Conservation (phyloP, 371 early-diverging fungal species). For the Nematocida sp. region DNA sequence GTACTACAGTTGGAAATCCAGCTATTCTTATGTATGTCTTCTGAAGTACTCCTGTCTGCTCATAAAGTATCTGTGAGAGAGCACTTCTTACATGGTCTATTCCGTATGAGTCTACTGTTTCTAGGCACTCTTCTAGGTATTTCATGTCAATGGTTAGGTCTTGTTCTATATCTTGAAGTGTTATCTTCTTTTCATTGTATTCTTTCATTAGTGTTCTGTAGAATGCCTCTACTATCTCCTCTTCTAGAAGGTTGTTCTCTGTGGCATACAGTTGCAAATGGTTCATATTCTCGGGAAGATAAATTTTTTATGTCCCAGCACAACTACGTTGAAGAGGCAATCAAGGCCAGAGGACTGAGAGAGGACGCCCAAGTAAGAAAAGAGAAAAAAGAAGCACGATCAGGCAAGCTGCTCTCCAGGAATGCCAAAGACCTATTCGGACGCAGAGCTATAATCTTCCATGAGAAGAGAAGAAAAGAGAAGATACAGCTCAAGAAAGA, state of each 20-base stretch:
- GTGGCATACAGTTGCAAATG: conserved; percentile 15
- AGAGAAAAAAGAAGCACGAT: conserved; percentile 86
- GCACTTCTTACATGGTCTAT: conserved; percentile 36
- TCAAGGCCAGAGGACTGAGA: conserved; percentile 90
- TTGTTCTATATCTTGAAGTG: conserved; percentile 32
- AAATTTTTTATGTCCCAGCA: conserved; percentile 78
- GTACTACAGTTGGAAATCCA: conserved; percentile 7
- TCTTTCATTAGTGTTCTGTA: neutral
- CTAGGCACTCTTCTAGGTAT: conserved; percentile 8
- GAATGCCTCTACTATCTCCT: neutral
- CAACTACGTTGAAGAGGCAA: conserved; percentile 96
- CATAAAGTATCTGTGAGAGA: neutral
- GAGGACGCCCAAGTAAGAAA: conserved; percentile 88
- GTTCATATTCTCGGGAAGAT: neutral
- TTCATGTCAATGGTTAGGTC: conserved; percentile 1
- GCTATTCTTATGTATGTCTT: conserved; percentile 12
- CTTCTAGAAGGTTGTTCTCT: neutral
- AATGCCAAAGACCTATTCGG: conserved; percentile 92
- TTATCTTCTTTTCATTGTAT: neutral
- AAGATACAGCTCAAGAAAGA: conserved; percentile 99
- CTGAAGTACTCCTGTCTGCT: neutral
- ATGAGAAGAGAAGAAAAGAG: conserved; percentile 92
- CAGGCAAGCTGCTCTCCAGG: conserved; percentile 77
- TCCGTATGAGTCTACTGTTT: neutral
- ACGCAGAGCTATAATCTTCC: conserved; percentile 91